Percentiles rank a stretch among this genome's conserved stretches.
Conservation (phyloP, 176 grass and related monocot species). For the Saccharum officinarum region DNA sequence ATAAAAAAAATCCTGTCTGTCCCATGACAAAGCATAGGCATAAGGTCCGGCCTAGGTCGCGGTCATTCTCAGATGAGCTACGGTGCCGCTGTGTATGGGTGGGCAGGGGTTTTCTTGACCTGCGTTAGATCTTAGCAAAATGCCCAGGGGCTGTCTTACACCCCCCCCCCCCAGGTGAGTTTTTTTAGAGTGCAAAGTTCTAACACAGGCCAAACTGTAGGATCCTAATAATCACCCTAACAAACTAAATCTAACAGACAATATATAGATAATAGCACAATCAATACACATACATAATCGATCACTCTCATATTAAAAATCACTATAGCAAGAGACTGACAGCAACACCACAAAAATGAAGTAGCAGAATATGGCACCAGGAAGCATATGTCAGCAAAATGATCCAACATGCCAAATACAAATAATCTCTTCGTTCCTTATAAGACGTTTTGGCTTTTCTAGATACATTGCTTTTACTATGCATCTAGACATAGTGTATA, state of each 20-base stretch:
- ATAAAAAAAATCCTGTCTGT: not conserved
- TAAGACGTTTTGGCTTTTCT: too few species aligned
- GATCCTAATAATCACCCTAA: not conserved
- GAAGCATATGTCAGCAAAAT: slow-evolving; percentile 18
- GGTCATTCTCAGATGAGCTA: not conserved
- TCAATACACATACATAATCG: not conserved
- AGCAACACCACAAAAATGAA: not conserved
- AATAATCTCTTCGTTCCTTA: not conserved
- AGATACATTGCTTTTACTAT: too few species aligned
- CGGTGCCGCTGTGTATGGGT: not conserved
- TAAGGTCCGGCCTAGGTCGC: not conserved
- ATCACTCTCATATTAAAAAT: not conserved
- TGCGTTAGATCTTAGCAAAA: not conserved
- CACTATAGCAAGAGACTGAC: not conserved
- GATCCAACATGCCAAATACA: slow-evolving; percentile 2
- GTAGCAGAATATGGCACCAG: not conserved
- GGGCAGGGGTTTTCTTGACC: not conserved
- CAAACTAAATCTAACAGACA: not conserved
- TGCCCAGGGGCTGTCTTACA: not conserved
- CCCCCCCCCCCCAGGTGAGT: not conserved
- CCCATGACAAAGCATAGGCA: not conserved
- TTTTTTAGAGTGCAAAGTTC: not conserved
- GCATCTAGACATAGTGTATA: too few species aligned
- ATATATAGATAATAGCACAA: not conserved
- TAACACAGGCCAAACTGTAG: not conserved